Base-by-base conservation (phyloP, 2,329 filamentous ascomycete species). In the Ceratocystis harringtonii region DNA sequence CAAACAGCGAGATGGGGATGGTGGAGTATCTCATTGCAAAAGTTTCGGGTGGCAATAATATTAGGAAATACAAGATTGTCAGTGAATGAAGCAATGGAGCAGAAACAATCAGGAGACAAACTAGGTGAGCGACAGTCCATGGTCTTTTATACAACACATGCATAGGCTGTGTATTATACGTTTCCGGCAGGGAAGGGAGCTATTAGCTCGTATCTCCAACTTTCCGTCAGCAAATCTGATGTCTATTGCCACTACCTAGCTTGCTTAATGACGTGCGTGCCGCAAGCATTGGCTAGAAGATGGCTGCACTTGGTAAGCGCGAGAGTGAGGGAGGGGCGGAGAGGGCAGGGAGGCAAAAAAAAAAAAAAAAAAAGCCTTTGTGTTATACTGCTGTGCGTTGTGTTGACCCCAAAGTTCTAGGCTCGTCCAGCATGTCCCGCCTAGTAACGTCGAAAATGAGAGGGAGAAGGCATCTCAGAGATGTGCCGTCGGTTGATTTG, bases 11-110 rank as follows among this genome's bases (percentile, higher is more conserved):
- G 30, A 62, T 22, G 32, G 63, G 63, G 25, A 64, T 28, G 5
- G 32, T 28, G 15, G 52, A 60, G 10, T 55, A 41, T 25, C 63
- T 28, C 60, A 71, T 75, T 63, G 79, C 82, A 71, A 81, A 81
- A 64, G 80, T 84, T 64, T 78, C 81, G 55, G 72, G 83, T 44
- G 75, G 78, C 61, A 74, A 80, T 30, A 19, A 32, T 50, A 28
- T 63, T 22, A 28, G 17, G 19, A 48, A 19, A 8, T 52, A 41
- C 10, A 25, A 52, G 5, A 22, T n/a, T 48, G 45, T 3, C 8
- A 25, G 48, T 41, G 22, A 44, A 32, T 63, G 28, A 36, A 58
- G 55, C 30, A 30, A 58, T 58, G 55, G 30, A 19, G 55, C n/a
- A n/a, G 28, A 32, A 5, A 25, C 19, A 22, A 28, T 25, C 8